phyloP scores from a whole-genome alignment of 306 rosid species.

The Quercus aquifolioides region DNA sequence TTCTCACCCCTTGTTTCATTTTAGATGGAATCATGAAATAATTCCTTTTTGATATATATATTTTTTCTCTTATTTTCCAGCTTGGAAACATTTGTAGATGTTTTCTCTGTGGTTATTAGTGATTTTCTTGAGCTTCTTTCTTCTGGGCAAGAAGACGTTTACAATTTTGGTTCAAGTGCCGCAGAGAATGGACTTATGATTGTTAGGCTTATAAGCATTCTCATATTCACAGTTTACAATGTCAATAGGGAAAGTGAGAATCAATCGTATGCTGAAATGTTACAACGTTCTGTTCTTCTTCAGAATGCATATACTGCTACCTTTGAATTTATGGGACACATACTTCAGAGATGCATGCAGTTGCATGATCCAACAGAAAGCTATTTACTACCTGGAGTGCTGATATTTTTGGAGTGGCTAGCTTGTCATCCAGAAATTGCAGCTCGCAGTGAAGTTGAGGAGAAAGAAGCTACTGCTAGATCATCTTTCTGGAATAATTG shows the following conservation, averaged over 20 bases:
- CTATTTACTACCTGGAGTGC: constrained; percentile 74
- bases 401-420: constrained; percentile 89
- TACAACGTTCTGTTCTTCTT: constrained; percentile 76
- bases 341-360: constrained; percentile 66
- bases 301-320: constrained; percentile 82
- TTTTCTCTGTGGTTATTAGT: constrained; percentile 56
- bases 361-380: constrained; percentile 64
- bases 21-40: constrained; percentile 9
- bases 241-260: constrained; percentile 79
- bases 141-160: constrained; percentile 66
- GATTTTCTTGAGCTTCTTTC: constrained; percentile 57
- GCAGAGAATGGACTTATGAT: constrained; percentile 63
- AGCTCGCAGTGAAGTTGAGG: constrained; percentile 58
- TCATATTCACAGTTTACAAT: constrained; percentile 69
- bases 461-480: constrained; percentile 56
- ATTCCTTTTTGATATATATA: not conserved
- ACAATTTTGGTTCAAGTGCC: constrained; percentile 57
- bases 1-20: not conserved
- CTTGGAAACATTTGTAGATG: constrained; percentile 79
- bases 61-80: constrained; percentile 32
- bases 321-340: constrained; percentile 68
- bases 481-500: constrained; percentile 73
- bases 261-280: constrained; percentile 83
- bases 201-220: constrained; percentile 66
- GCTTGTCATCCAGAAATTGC: constrained; percentile 72